A percentile compares a stretch with the other conserved stretches of the same genome.
phyloP scores from a whole-genome alignment of 78 protist species.

The Dictyostelium brefeldianum region DNA sequence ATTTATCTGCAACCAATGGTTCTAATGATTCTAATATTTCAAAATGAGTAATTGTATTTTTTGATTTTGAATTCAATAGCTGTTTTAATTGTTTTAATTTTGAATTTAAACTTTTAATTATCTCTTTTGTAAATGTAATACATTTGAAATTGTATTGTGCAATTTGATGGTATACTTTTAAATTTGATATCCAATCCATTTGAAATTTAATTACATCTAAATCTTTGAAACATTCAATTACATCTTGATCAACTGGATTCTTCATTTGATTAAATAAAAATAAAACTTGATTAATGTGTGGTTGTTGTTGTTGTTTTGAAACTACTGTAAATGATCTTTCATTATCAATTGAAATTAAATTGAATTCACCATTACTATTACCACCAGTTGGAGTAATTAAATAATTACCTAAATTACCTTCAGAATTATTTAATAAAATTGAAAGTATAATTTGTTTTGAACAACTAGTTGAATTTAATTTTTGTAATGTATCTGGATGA shows the following conservation, averaged over 20 bases:
- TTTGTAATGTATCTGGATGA: neutral
- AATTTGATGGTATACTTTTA: neutral
- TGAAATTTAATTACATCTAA: neutral
- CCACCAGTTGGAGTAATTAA: too few species aligned
- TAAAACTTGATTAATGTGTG: neutral
- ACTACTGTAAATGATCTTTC: too few species aligned
- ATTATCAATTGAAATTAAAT: too few species aligned
- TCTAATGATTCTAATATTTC: neutral
- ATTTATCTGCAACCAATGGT: neutral
- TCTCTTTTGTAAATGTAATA: neutral
- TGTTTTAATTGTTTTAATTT: neutral
- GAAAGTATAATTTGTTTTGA: neutral
- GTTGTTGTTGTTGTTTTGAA: neutral
- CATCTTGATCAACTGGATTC: neutral
- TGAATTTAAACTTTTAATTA: neutral
- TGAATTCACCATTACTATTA: too few species aligned
- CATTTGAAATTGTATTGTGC: neutral
- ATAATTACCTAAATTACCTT: slow-evolving; percentile 9
- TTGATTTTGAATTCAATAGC: neutral
- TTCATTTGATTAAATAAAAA: slow-evolving; percentile 19
- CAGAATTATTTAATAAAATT: neutral
- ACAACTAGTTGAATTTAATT: neutral
- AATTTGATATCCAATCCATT: neutral
- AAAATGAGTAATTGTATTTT: neutral
- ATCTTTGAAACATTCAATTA: neutral